A percentile compares a stretch with the other conserved stretches of the same genome.
Evolutionary conservation across 2,329 filamentous ascomycete species (phyloP).

Genomic region (Penicillium rolfsii): DNA sequence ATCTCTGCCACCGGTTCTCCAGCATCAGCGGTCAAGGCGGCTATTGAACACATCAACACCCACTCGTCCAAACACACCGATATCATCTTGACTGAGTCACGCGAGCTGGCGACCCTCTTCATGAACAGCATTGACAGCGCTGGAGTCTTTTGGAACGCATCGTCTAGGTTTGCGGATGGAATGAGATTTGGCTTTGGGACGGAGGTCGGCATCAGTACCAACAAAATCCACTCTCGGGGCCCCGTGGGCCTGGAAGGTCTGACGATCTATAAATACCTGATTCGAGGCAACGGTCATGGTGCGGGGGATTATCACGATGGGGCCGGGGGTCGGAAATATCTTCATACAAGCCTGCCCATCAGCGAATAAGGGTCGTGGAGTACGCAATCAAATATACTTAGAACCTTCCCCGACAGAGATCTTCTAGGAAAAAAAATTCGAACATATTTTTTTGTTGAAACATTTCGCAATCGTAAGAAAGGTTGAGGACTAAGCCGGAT

Average conservation of each 20-base stretch:
- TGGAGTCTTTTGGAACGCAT: conserved; percentile 96
- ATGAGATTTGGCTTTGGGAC: conserved; percentile 98
- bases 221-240: conserved; percentile 94
- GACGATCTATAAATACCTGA: conserved; percentile 96
- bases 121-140: conserved; percentile 84
- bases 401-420: background rate
- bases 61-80: conserved; percentile 96
- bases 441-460: conserved; percentile 27
- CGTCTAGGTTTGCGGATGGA: conserved; percentile 90
- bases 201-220: conserved; percentile 97
- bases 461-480: conserved; percentile 32
- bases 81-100: conserved; percentile 75
- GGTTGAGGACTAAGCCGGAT: conserved; percentile 34
- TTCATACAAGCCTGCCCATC: conserved; percentile 56
- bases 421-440: conserved; percentile 9
- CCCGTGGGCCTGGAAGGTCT: conserved; percentile 92
- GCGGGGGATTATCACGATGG: conserved; percentile 69
- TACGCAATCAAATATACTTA: background rate
- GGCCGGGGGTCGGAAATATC: conserved; percentile 58
- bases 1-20: conserved; percentile 53
- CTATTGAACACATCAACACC: conserved; percentile 84
- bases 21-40: conserved; percentile 61
- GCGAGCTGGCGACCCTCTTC: conserved; percentile 74
- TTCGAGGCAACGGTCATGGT: conserved; percentile 81
- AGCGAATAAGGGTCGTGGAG: conserved; percentile 1